A percentile compares a stretch with the other conserved stretches of the same genome.
Conservation (phyloP, 140 eudicot genomes). For the Cichorium intybus region DNA sequence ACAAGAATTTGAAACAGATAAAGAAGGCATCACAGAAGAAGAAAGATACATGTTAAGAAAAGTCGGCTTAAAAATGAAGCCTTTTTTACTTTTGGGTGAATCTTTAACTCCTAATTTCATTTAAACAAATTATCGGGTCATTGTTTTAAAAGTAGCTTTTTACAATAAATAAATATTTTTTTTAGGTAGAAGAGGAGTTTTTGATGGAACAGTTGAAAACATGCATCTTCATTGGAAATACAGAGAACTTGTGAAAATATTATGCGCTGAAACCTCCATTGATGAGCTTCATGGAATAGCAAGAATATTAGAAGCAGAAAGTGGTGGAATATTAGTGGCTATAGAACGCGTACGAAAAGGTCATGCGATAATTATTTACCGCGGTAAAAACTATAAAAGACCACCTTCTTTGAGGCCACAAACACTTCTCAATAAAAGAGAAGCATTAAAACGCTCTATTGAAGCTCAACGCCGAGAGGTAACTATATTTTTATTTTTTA, state of each 20-base stretch:
- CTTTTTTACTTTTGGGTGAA: constrained; percentile 83
- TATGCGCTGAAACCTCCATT: constrained; percentile 53
- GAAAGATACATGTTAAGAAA: constrained; percentile 89
- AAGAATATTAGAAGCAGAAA: constrained; percentile 77
- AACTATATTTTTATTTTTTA: background rate
- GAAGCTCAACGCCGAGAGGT: constrained; percentile 88
- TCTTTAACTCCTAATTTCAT: constrained; percentile 1
- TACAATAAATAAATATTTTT: too few species aligned
- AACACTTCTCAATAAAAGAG: constrained; percentile 79
- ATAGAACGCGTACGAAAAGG: constrained; percentile 82
- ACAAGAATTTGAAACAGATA: constrained; percentile 55
- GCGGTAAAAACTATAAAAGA: constrained; percentile 85
- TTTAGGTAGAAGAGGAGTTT: constrained; percentile 92
- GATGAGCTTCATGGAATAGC: constrained; percentile 72
- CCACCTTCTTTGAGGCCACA: constrained; percentile 80
- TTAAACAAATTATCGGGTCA: too few species aligned
- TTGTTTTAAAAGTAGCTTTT: background rate
- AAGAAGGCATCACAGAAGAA: constrained; percentile 95
- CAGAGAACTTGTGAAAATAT: constrained; percentile 87
- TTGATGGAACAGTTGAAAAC: constrained; percentile 94
- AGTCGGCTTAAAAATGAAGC: constrained; percentile 80
- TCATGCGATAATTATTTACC: constrained; percentile 77
- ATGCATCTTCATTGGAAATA: constrained; percentile 99
- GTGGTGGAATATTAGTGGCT: constrained; percentile 93
- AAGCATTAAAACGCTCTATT: constrained; percentile 73